These are phyloP conservation scores for Alternaria metachromatica DNA, from an alignment of 2,329 filamentous ascomycete species.

Conservation along the genomic window DNA sequence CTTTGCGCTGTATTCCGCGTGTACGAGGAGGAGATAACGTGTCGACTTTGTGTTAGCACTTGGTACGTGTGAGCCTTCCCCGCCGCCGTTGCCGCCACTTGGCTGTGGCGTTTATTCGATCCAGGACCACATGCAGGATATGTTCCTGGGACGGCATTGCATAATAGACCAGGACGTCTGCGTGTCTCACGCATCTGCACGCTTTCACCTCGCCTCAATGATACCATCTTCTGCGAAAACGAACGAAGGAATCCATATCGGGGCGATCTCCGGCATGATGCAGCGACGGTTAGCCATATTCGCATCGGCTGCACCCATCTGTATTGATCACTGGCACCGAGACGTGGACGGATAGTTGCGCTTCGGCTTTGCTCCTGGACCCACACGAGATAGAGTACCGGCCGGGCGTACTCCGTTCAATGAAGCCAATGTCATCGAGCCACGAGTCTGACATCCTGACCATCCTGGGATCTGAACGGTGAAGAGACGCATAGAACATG, in stretches of 20 bases:
- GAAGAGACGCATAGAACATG: background rate
- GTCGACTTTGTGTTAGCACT: background rate
- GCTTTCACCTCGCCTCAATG: background rate
- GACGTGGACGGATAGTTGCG: background rate
- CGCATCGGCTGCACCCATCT: background rate
- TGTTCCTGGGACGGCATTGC: slow-evolving; percentile 3
- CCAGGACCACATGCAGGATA: background rate
- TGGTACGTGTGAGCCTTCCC: background rate
- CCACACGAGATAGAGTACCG: background rate
- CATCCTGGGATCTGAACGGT: background rate
- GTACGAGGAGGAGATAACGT: background rate
- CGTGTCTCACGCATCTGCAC: slow-evolving; percentile 2
- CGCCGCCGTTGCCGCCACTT: slow-evolving; percentile 4
- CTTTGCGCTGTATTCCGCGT: slow-evolving; percentile 8
- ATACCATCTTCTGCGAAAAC: background rate
- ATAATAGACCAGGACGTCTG: slow-evolving; percentile 6
- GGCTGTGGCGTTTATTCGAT: slow-evolving; percentile 4
- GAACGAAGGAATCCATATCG: background rate
- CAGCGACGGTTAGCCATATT: slow-evolving; percentile 3
- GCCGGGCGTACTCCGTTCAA: background rate
- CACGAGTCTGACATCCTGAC: background rate
- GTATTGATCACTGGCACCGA: background rate
- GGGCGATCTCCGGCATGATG: background rate
- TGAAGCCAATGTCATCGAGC: slow-evolving; percentile 1
- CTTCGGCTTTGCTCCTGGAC: slow-evolving; percentile 2